phyloP scores from a whole-genome alignment of 805 yeast species.

The Saturnispora sanitii region DNA sequence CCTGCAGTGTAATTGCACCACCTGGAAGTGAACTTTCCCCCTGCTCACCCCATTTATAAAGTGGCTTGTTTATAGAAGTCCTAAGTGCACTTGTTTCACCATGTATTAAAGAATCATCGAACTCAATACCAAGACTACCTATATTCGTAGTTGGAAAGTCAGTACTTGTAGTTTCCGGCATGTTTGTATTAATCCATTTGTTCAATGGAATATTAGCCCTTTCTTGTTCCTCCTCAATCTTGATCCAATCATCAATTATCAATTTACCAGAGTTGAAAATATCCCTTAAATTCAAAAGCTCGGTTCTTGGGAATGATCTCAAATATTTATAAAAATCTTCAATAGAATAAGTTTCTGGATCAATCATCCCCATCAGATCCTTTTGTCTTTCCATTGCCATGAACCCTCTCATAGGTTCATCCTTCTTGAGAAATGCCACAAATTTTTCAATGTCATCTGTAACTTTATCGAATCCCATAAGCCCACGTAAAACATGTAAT shows the following conservation, averaged over 20 bases:
- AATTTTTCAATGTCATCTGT: conserved; percentile 2
- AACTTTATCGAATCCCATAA: conserved; percentile 1
- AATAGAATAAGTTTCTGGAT: conserved; percentile 7
- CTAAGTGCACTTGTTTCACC: neutral
- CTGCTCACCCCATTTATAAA: conserved; percentile 2
- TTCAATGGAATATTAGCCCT: conserved; percentile 1
- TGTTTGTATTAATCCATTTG: conserved; percentile 7
- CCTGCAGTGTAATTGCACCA: conserved; percentile 23
- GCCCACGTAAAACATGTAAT: conserved; percentile 2
- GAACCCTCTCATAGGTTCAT: conserved; percentile 6
- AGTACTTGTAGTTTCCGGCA: neutral
- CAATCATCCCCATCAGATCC: neutral
- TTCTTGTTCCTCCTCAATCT: conserved; percentile 4
- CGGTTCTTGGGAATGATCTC: conserved; percentile 8
- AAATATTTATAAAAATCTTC: conserved; percentile 13
- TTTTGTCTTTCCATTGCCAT: conserved; percentile 7
- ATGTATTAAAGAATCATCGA: neutral
- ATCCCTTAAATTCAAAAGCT: conserved; percentile 6
- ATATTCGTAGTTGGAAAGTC: too few species aligned
- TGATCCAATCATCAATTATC: conserved; percentile 7
- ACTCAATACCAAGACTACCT: neutral
- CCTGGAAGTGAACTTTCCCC: conserved; percentile 16
- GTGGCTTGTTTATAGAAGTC: conserved; percentile 1
- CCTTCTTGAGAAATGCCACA: neutral
- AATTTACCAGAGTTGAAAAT: conserved; percentile 4